Percentiles rank a stretch among this genome's conserved stretches.
Conservation (phyloP, 2,329 filamentous ascomycete species). For the Penicillium sp. region DNA sequence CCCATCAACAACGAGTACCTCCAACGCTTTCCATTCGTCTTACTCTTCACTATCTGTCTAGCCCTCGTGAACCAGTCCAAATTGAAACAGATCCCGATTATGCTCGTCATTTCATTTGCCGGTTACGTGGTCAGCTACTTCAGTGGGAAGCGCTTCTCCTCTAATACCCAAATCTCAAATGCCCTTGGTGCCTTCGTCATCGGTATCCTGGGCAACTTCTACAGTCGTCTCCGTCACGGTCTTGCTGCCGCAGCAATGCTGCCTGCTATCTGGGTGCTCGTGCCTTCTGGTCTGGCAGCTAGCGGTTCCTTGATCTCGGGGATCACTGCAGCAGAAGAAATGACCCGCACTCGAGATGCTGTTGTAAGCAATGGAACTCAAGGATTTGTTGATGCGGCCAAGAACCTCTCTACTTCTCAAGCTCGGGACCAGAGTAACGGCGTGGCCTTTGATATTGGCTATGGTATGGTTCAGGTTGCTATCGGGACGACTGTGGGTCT, state of each 20-base stretch:
- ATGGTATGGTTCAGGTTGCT: conserved; percentile 50
- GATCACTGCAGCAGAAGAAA: conserved; percentile 58
- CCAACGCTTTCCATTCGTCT: conserved; percentile 71
- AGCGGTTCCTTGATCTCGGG: conserved; percentile 59
- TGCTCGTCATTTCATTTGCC: conserved; percentile 71
- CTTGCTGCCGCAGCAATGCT: conserved; percentile 83
- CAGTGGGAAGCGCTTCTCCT: conserved; percentile 64
- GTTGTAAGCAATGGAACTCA: conserved; percentile 30
- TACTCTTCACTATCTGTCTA: conserved; percentile 70
- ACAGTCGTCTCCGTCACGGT: conserved; percentile 70
- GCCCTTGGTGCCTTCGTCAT: conserved; percentile 76
- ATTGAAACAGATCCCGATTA: conserved; percentile 74
- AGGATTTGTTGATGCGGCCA: conserved; percentile 31
- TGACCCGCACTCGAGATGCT: conserved; percentile 34
- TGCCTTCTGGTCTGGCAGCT: conserved; percentile 61
- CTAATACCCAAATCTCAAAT: conserved; percentile 73
- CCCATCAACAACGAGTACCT: conserved; percentile 44
- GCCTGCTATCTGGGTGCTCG: conserved; percentile 77
- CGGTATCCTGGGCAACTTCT: conserved; percentile 76
- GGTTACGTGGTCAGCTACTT: conserved; percentile 79
- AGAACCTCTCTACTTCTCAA: conserved; percentile 25
- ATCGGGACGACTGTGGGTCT: conserved; percentile 51
- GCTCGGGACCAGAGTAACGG: conserved; percentile 43
- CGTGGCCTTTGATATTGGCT: conserved; percentile 46
- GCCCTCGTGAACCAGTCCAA: conserved; percentile 81